These are phyloP conservation scores for Themeda triandra DNA, from an alignment of 176 grass and related monocot species.

Conservation along the genomic window DNA sequence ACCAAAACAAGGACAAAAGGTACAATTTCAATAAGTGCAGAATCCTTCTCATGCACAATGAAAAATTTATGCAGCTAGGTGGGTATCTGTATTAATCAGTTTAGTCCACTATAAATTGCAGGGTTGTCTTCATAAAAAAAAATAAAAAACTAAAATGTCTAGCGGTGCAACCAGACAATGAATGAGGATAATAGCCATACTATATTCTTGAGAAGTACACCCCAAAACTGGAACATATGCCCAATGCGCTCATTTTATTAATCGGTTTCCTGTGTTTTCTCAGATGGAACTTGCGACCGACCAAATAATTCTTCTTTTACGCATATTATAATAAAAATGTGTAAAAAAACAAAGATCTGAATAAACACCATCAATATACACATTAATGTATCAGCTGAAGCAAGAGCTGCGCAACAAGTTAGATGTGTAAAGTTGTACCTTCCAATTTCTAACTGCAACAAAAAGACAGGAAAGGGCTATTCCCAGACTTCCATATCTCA, in stretches of 20 bases:
- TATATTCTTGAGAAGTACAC: not conserved
- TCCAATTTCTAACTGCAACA: constrained; percentile 77
- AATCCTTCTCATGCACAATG: not conserved
- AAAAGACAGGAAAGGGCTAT: constrained; percentile 73
- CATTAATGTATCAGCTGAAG: constrained; percentile 5
- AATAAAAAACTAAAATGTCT: not conserved
- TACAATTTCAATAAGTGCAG: not conserved
- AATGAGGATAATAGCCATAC: not conserved
- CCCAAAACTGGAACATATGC: constrained; percentile 8
- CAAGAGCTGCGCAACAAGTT: not conserved
- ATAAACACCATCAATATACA: constrained; percentile 15
- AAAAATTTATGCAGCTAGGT: not conserved
- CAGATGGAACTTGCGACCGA: constrained; percentile 1
- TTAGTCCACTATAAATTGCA: not conserved
- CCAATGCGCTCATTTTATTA: not conserved
- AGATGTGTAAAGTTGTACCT: constrained; percentile 49
- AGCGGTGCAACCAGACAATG: not conserved
- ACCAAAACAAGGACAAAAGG: not conserved
- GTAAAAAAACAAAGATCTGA: not conserved
- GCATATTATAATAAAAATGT: not conserved
- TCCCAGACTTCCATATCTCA: constrained; percentile 91
- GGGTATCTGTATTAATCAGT: not conserved
- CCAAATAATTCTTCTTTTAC: not conserved
- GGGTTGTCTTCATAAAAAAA: not conserved
- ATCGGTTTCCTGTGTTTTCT: not conserved